Conservation (phyloP, 179 eudicot species). For the Beta lomatogona region DNA sequence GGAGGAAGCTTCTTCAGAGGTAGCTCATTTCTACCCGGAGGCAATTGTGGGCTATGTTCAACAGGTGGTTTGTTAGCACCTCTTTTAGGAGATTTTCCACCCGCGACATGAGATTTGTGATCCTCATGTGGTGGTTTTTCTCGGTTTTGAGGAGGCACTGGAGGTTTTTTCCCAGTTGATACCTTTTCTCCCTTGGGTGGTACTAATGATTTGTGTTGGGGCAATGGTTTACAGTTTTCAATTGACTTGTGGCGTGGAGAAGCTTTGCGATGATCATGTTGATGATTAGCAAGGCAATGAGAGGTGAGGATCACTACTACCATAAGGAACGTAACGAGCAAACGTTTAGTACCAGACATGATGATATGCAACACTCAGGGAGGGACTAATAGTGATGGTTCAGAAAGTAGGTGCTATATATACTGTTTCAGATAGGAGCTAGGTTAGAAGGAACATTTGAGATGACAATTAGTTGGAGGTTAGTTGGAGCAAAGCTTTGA, state of each 20-base stretch:
- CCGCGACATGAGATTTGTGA: background rate
- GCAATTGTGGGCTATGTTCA: background rate
- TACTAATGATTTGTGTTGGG: background rate
- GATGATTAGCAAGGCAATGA: background rate
- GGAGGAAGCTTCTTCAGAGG: background rate
- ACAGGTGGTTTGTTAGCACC: background rate
- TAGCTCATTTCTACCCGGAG: background rate
- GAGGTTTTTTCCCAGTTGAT: background rate
- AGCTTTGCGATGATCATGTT: slow-evolving; percentile 6
- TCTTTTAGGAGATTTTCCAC: background rate
- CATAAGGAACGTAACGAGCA: background rate
- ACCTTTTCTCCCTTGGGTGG: background rate
- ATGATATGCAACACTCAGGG: background rate
- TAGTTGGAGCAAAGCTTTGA: background rate
- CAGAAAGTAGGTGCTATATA: background rate
- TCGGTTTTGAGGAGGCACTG: background rate
- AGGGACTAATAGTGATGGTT: background rate
- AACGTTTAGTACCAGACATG: background rate
- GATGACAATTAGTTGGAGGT: background rate
- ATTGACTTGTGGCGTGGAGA: background rate
- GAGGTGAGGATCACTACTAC: background rate
- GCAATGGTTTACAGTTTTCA: background rate
- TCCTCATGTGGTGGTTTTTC: background rate
- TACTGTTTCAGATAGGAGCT: background rate
- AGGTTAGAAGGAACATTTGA: background rate